Evolutionary conservation across 306 rosid genomes (phyloP).

Genomic region (Citrullus colocynthis): DNA sequence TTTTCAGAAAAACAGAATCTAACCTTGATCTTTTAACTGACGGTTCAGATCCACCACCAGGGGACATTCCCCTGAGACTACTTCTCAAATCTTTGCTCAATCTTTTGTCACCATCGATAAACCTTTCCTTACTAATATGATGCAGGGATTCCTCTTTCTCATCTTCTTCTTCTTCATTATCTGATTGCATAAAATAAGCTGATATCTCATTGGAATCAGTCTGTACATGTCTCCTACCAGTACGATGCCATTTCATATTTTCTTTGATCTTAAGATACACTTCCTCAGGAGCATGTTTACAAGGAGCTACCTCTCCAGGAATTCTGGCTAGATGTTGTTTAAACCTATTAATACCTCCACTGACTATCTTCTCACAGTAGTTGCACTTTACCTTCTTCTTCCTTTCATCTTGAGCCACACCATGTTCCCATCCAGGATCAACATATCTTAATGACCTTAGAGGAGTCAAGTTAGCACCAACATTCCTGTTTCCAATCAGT

Average conservation of each 20-base stretch:
- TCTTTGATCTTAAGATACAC: constrained; percentile 80
- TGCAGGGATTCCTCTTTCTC: constrained; percentile 46
- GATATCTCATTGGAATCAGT: constrained; percentile 51
- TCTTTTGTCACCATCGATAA: constrained; percentile 48
- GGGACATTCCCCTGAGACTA: constrained; percentile 42
- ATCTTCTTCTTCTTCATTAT: constrained; percentile 59
- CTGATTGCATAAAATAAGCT: constrained; percentile 50
- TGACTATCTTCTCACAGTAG: constrained; percentile 83
- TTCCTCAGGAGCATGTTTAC: constrained; percentile 87
- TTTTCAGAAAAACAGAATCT: constrained; percentile 70
- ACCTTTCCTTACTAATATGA: constrained; percentile 48
- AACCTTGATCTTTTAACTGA: constrained; percentile 69
- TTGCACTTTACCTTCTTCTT: constrained; percentile 94
- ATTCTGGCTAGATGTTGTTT: constrained; percentile 95
- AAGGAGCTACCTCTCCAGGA: constrained; percentile 98
- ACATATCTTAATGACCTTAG: constrained; percentile 79
- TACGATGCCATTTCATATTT: constrained; percentile 99
- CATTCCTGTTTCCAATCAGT: constrained; percentile 44
- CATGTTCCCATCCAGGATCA: constrained; percentile 99
- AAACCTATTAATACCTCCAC: constrained; percentile 94
- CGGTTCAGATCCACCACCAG: constrained; percentile 53
- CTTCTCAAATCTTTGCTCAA: constrained; percentile 43
- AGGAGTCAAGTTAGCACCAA: constrained; percentile 46
- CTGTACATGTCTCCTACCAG: constrained; percentile 72
- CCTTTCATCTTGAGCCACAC: constrained; percentile 93